These are phyloP conservation scores for Calamus simplicifolius DNA, from an alignment of 176 grass and related monocot species.

Conservation along the genomic window DNA sequence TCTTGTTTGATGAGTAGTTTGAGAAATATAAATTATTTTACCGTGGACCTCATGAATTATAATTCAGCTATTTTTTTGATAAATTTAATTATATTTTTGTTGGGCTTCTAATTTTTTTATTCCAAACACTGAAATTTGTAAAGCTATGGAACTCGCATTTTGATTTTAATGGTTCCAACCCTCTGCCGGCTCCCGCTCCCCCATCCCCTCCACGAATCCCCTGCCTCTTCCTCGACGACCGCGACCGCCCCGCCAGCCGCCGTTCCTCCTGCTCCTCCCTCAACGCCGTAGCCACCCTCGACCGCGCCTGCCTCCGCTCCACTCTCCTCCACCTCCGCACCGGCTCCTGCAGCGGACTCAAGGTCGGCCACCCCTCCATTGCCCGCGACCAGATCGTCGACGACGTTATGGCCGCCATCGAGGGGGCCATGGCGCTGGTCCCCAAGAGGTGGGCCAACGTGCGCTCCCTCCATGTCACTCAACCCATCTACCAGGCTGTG, in stretches of 20 bases:
- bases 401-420: slow-evolving; percentile 44
- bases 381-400: slow-evolving; percentile 41
- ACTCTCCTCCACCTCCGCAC: slow-evolving; percentile 47
- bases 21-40: too few species aligned
- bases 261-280: slow-evolving; percentile 21
- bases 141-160: too few species aligned
- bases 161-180: too few species aligned
- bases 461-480: slow-evolving; percentile 51
- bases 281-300: slow-evolving; percentile 12
- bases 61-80: too few species aligned
- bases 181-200: slow-evolving; percentile 42
- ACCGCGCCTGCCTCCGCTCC: slow-evolving; percentile 47
- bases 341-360: slow-evolving; percentile 54
- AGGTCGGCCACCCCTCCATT: slow-evolving; percentile 86
- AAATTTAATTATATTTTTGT: too few species aligned
- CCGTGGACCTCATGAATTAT: too few species aligned
- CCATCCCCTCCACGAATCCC: slow-evolving; percentile 28
- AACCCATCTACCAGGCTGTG: slow-evolving; percentile 69
- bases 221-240: slow-evolving; percentile 63
- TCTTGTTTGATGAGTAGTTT: too few species aligned
- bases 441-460: slow-evolving; percentile 82
- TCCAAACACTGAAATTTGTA: too few species aligned
- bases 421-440: slow-evolving; percentile 41
- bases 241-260: not conserved
- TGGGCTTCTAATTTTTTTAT: too few species aligned